Evolutionary conservation across 257 asterid genomes (phyloP).

Genomic region (Hygrophila difformis): DNA sequence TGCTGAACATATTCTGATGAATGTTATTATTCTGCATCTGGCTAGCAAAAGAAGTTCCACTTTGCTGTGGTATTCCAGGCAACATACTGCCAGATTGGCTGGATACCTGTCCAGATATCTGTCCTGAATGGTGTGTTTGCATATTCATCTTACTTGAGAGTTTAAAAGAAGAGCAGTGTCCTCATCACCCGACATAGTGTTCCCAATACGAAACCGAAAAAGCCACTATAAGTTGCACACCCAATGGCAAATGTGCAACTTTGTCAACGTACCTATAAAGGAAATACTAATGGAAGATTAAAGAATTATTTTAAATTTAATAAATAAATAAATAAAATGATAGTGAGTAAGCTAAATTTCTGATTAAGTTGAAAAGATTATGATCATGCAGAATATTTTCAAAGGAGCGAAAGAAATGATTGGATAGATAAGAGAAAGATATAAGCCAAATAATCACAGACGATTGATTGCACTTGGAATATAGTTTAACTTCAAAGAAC

Average conservation of each 20-base stretch:
- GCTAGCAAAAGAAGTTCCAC: conserved; percentile 43
- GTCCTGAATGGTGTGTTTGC: conserved; percentile 56
- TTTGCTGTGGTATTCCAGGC: conserved; percentile 52
- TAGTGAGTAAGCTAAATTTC: no score
- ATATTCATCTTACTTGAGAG: conserved; percentile 40
- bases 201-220: no score
- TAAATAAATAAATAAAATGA: no score
- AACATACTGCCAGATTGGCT: conserved; percentile 46
- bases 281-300: conserved; percentile 9
- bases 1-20: conserved; percentile 32
- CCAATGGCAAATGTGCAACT: conserved; percentile 5
- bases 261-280: conserved; percentile 22
- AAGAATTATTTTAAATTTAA: no score
- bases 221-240: no score
- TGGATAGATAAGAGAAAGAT: conserved; percentile 3
- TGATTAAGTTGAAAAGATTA: not conserved
- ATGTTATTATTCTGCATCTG: conserved; percentile 64
- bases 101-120: conserved; percentile 55
- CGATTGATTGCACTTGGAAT: not conserved
- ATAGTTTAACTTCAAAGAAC: not conserved
- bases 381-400: not conserved
- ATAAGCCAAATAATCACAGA: not conserved
- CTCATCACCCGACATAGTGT: no score
- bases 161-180: conserved; percentile 20
- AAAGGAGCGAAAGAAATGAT: not conserved